A percentile compares a stretch with the other conserved stretches of the same genome.
Conservation (phyloP, 2,329 filamentous ascomycete species). For the Thelonectria blattea region DNA sequence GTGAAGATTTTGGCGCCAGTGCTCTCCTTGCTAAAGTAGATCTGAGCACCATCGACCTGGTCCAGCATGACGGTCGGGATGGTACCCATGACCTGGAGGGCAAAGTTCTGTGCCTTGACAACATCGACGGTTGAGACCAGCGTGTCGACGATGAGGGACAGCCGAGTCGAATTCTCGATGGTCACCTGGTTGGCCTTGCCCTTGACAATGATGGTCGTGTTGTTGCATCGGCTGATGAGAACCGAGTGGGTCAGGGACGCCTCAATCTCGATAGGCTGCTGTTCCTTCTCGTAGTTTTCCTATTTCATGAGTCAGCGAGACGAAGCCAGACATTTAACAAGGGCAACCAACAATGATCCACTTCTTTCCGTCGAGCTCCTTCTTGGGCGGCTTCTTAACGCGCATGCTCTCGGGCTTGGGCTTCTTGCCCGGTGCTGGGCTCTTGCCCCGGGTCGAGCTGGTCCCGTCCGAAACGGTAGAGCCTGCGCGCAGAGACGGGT, state of each 20-base stretch:
- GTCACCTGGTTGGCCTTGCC: slow-evolving; percentile 98
- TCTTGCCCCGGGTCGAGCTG: slow-evolving; percentile 71
- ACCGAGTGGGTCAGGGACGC: slow-evolving; percentile 86
- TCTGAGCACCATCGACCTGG: slow-evolving; percentile 86
- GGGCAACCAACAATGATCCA: slow-evolving; percentile 76
- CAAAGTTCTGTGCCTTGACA: slow-evolving; percentile 94
- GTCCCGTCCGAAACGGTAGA: slow-evolving; percentile 71
- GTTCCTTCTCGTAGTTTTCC: slow-evolving; percentile 88
- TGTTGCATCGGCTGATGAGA: slow-evolving; percentile 89
- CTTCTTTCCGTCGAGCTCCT: slow-evolving; percentile 86
- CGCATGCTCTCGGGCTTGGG: slow-evolving; percentile 87
- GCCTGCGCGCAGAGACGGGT: slow-evolving; percentile 79
- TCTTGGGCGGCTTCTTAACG: slow-evolving; percentile 79
- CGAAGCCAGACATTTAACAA: not conserved
- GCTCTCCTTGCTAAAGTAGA: slow-evolving; percentile 86
- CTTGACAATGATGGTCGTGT: slow-evolving; percentile 85
- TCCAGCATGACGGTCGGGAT: slow-evolving; percentile 90
- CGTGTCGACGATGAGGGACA: slow-evolving; percentile 86
- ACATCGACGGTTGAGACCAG: slow-evolving; percentile 92
- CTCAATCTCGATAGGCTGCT: slow-evolving; percentile 77
- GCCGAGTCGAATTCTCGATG: slow-evolving; percentile 84
- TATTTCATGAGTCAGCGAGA: slow-evolving; percentile 40
- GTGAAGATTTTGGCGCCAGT: slow-evolving; percentile 82
- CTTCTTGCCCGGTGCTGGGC: slow-evolving; percentile 85
- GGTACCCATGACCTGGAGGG: slow-evolving; percentile 85